Percentiles rank a stretch among this genome's conserved stretches.
These are phyloP conservation scores for Geotrichum australiense DNA, from an alignment of 1,139 yeast species.

Conservation along the genomic window DNA sequence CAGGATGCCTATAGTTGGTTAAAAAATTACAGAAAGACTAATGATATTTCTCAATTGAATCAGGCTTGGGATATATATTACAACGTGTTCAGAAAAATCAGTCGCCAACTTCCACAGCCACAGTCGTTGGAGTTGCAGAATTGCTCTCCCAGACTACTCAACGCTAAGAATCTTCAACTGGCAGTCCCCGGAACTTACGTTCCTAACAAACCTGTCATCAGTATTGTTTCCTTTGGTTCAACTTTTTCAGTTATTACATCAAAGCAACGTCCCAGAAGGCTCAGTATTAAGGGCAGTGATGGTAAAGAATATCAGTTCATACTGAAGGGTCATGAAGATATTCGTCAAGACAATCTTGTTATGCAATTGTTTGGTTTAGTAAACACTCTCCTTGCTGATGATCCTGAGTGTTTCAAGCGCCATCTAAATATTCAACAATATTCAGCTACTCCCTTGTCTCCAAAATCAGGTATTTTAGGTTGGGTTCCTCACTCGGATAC, in stretches of 20 bases:
- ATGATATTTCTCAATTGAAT: slow-evolving; percentile 79
- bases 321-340: slow-evolving; percentile 96
- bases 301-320: slow-evolving; percentile 80
- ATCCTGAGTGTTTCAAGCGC: slow-evolving; percentile 92
- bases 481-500: slow-evolving; percentile 99
- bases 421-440: slow-evolving; percentile 89
- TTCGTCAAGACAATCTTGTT: slow-evolving; percentile 92
- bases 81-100: slow-evolving; percentile 84
- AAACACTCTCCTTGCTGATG: slow-evolving; percentile 79
- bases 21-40: slow-evolving; percentile 71
- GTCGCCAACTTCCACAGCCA: slow-evolving; percentile 81
- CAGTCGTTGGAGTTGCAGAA: slow-evolving; percentile 84
- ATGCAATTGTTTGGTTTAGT: slow-evolving; percentile 97
- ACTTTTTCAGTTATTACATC: slow-evolving; percentile 85
- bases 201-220: slow-evolving; percentile 73
- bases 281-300: slow-evolving; percentile 76
- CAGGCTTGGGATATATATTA: slow-evolving; percentile 98
- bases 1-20: slow-evolving; percentile 95
- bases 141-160: slow-evolving; percentile 83
- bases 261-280: slow-evolving; percentile 88
- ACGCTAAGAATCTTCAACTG: slow-evolving; percentile 70
- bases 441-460: slow-evolving; percentile 92
- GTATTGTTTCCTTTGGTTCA: slow-evolving; percentile 72
- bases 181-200: slow-evolving; percentile 93
- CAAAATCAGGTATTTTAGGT: slow-evolving; percentile 91